Conservation (phyloP, 345 rosid genomes). For the Salix udensis region DNA sequence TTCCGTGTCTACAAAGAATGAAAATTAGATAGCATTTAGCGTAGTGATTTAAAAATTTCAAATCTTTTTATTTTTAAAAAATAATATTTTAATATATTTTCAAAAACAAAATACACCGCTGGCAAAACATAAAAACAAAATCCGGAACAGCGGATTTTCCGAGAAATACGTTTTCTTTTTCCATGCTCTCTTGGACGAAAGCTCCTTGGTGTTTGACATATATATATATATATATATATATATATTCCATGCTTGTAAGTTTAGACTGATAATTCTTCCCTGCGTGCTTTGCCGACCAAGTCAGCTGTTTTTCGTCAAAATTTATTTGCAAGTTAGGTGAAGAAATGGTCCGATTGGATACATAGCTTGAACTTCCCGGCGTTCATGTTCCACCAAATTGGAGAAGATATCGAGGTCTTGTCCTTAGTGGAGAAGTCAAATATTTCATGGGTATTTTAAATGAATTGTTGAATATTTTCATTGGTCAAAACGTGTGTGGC, state of each 20-base stretch:
- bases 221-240: no score
- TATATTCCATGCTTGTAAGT: background rate
- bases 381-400: background rate
- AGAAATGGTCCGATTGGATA: background rate
- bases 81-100: no score
- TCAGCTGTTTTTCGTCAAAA: background rate
- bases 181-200: background rate
- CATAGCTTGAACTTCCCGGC: background rate
- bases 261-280: background rate
- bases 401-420: background rate
- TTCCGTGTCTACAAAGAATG: background rate
- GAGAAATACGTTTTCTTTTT: background rate
- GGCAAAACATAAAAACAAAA: no score
- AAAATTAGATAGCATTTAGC: background rate
- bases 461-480: background rate
- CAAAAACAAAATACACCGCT: no score
- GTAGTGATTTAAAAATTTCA: no score
- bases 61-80: no score
- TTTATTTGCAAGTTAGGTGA: background rate
- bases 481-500: no score
- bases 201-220: background rate
- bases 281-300: background rate
- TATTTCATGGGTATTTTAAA: background rate
- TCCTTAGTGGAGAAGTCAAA: background rate
- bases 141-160: background rate